These are phyloP conservation scores for Inga oerstediana DNA, from an alignment of 306 rosid species.

Conservation along the genomic window DNA sequence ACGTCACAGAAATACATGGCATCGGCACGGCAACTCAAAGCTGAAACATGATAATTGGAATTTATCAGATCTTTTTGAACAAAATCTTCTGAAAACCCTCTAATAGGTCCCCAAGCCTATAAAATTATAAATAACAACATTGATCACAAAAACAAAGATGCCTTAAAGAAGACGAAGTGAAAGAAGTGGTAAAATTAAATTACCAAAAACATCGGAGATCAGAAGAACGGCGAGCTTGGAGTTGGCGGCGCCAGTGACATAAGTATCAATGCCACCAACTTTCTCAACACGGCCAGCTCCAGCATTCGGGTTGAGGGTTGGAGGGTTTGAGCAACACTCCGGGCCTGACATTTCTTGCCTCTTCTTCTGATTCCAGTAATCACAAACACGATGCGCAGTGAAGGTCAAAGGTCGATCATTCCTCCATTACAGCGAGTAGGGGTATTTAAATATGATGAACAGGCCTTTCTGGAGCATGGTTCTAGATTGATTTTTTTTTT, in stretches of 20 bases:
- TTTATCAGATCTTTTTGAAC: not conserved
- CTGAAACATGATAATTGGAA: not conserved
- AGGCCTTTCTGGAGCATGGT: not conserved
- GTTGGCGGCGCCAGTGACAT: slow-evolving; percentile 53
- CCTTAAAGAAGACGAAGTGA: not conserved
- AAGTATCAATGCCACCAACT: slow-evolving; percentile 45
- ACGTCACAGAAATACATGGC: not conserved
- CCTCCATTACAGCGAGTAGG: not conserved
- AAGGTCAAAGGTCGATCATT: not conserved
- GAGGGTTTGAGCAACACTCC: slow-evolving; percentile 76
- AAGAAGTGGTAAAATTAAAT: not conserved
- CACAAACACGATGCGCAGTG: not conserved
- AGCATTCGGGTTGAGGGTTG: slow-evolving; percentile 46
- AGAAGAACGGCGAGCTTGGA: slow-evolving; percentile 62
- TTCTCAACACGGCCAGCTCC: slow-evolving; percentile 65
- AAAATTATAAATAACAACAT: not conserved
- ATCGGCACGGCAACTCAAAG: not conserved
- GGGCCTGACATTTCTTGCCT: slow-evolving; percentile 51
- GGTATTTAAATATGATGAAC: not conserved
- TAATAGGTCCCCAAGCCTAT: not conserved
- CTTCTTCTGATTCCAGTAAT: not conserved
- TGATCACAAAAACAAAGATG: not conserved
- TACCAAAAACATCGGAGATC: slow-evolving; percentile 60
- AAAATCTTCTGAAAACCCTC: not conserved
- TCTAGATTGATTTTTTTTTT: not conserved